Percentiles rank a stretch among this genome's conserved stretches.
phyloP scores from a whole-genome alignment of 495 filamentous ascomycete genomes.

The Parmelia sp. region DNA sequence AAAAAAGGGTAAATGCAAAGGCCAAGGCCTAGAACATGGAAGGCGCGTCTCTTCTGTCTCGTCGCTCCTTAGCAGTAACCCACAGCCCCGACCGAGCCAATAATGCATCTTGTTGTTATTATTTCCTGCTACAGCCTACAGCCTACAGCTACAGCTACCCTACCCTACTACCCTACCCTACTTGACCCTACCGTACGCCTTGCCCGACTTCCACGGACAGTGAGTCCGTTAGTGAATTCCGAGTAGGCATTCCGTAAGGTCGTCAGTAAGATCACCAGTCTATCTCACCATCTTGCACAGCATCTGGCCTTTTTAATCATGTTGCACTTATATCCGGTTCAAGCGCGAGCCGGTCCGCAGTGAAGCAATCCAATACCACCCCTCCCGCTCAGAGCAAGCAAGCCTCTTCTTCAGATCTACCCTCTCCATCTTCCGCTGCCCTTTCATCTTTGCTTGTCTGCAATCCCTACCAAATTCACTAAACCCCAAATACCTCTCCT shows the following conservation, averaged over 20 bases:
- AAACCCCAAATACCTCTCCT: background rate
- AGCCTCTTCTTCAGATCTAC: conserved; percentile 1
- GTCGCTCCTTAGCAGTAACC: background rate
- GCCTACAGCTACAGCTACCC: no score
- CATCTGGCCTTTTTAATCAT: background rate
- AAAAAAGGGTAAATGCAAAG: background rate
- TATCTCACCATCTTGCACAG: background rate
- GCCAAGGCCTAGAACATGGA: background rate
- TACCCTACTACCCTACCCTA: no score
- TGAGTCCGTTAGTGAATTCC: no score
- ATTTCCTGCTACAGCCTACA: background rate
- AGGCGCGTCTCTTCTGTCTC: background rate
- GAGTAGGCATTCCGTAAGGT: no score
- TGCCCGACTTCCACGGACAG: no score
- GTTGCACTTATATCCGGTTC: background rate
- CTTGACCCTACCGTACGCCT: no score
- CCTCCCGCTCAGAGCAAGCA: background rate
- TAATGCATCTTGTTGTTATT: background rate
- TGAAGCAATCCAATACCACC: background rate
- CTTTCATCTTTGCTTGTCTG: background rate
- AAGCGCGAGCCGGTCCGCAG: conserved; percentile 3
- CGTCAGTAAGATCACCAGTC: no score
- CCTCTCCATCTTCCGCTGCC: background rate
- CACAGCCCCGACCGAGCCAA: conserved; percentile 1
- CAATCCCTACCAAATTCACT: no score